Percentiles rank a stretch among this genome's conserved stretches.
Evolutionary conservation across 352 stramenopile genomes (phyloP).

Genomic region (Phytophthora capsici): DNA sequence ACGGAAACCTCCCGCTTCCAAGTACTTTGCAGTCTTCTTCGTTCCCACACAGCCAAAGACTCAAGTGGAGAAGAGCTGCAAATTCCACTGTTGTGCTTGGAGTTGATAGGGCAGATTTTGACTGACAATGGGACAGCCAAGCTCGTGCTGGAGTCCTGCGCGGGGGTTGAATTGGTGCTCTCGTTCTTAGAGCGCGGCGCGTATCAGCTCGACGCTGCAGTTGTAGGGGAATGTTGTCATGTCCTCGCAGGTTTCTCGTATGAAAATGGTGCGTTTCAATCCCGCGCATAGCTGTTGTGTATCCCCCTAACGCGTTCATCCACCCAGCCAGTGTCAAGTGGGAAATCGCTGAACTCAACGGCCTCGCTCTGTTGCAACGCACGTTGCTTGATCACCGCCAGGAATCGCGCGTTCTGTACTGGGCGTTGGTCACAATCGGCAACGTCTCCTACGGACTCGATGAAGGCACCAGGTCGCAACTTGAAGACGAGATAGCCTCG

Average conservation of each 20-base stretch:
- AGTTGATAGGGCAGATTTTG: slow-evolving; percentile 34
- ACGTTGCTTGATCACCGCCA: slow-evolving; percentile 45
- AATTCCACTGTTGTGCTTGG: slow-evolving; percentile 25
- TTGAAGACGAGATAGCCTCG: slow-evolving; percentile 37
- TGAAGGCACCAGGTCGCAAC: slow-evolving; percentile 15
- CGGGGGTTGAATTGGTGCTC: slow-evolving; percentile 36
- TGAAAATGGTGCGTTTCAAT: slow-evolving; percentile 54
- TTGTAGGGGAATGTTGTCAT: slow-evolving; percentile 59
- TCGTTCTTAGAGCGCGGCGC: slow-evolving; percentile 39
- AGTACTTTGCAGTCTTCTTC: slow-evolving; percentile 35
- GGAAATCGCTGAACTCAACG: slow-evolving; percentile 43
- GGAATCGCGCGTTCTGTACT: slow-evolving; percentile 60
- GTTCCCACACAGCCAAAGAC: slow-evolving; percentile 8
- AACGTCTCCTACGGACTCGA: slow-evolving; percentile 58
- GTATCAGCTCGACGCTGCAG: slow-evolving; percentile 31
- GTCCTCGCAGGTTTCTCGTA: slow-evolving; percentile 63
- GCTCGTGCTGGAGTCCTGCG: slow-evolving; percentile 38
- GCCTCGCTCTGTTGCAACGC: slow-evolving; percentile 47
- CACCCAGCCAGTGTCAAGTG: slow-evolving; percentile 39
- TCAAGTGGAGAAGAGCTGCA: slow-evolving; percentile 9
- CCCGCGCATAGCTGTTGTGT: not conserved
- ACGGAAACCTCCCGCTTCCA: slow-evolving; percentile 29
- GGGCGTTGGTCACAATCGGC: slow-evolving; percentile 54
- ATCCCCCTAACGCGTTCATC: not conserved
- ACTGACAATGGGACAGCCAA: slow-evolving; percentile 46